Conservation (phyloP, 768 basidiomycete genomes). For the Leccinum barrowsii region DNA sequence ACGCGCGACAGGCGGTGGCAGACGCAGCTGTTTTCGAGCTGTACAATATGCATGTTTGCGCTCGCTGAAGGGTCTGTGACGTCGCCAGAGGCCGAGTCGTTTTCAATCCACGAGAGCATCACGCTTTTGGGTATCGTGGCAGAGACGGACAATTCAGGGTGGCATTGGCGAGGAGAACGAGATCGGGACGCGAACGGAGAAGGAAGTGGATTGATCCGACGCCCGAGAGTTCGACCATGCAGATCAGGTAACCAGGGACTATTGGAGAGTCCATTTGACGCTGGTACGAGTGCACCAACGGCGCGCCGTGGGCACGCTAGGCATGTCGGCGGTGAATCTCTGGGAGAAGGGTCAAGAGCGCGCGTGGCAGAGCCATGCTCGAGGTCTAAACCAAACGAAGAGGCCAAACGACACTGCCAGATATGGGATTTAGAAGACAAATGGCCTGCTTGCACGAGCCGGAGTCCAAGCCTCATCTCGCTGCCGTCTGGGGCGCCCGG, state of each 20-base stretch:
- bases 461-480: slow-evolving; percentile 1
- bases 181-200: background rate
- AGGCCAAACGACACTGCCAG: slow-evolving; percentile 21
- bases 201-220: background rate
- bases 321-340: background rate
- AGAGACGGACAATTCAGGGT: slow-evolving; percentile 35
- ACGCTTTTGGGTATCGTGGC: slow-evolving; percentile 40
- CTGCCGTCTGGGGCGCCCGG: background rate
- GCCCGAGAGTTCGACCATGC: background rate
- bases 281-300: background rate
- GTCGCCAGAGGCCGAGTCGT: slow-evolving; percentile 19
- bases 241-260: slow-evolving; percentile 1
- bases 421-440: slow-evolving; percentile 20
- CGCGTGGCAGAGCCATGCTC: background rate
- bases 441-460: background rate
- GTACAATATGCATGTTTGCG: slow-evolving; percentile 53
- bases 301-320: background rate
- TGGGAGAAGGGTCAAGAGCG: slow-evolving; percentile 7
- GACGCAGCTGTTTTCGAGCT: slow-evolving; percentile 54
- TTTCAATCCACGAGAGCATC: slow-evolving; percentile 46
- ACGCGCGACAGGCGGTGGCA: slow-evolving; percentile 55
- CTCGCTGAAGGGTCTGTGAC: slow-evolving; percentile 25
- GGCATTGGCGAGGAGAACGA: slow-evolving; percentile 1
- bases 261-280: background rate
- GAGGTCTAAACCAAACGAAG: slow-evolving; percentile 14